Evolutionary conservation across 768 basidiomycete species (phyloP).

Genomic region (Tephrocybe sp.): DNA sequence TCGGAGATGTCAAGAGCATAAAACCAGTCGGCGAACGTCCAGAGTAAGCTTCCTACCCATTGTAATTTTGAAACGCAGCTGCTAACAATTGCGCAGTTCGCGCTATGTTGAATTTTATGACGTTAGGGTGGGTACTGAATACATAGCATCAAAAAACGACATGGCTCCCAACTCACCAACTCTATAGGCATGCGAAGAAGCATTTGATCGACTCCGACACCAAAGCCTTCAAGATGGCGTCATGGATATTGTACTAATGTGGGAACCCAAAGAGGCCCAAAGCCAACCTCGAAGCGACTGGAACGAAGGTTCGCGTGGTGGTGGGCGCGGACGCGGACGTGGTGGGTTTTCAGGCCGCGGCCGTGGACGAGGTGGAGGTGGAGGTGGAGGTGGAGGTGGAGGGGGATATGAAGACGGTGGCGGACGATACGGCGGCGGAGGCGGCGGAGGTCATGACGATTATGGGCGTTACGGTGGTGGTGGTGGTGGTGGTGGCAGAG

Average conservation of each 20-base stretch:
- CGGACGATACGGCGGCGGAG: conserved; percentile 37
- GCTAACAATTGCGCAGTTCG: conserved; percentile 48
- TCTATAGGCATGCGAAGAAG: conserved; percentile 69
- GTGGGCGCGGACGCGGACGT: conserved; percentile 38
- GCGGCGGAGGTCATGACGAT: conserved; percentile 35
- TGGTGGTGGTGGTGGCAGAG: conserved; percentile 39
- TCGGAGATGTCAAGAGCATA: conserved; percentile 87
- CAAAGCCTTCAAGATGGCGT: conserved; percentile 81
- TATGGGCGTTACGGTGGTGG: conserved; percentile 46
- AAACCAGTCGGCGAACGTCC: conserved; percentile 59
- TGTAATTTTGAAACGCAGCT: not conserved
- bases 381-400: conserved; percentile 28
- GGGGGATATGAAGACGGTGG: conserved; percentile 41
- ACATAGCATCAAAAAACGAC: not conserved
- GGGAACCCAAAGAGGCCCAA: conserved; percentile 63
- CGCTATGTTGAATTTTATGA: conserved; percentile 95
- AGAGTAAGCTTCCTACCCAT: conserved; percentile 40
- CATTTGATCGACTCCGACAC: conserved; percentile 77
- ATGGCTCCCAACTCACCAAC: not conserved
- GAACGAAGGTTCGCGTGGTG: conserved; percentile 33
- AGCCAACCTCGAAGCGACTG: conserved; percentile 24
- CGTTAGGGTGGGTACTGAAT: conserved; percentile 55
- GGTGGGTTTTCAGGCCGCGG: conserved; percentile 36
- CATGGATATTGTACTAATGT: conserved; percentile 84
- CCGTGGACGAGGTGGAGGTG: conserved; percentile 37